These are phyloP conservation scores for Suillus decipiens DNA, from an alignment of 768 basidiomycete genomes.

Conservation along the genomic window DNA sequence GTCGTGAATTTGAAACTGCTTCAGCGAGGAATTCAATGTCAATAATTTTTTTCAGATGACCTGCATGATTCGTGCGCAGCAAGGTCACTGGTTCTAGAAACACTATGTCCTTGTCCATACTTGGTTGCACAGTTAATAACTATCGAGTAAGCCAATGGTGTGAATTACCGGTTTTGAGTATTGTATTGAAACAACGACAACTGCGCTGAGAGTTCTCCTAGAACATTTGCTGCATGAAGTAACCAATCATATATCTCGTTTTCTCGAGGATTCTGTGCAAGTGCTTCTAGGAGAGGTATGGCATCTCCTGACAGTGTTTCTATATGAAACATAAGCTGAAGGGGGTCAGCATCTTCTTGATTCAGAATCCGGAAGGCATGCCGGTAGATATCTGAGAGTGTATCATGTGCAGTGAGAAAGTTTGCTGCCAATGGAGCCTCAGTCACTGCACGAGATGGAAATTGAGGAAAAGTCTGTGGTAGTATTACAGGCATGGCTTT, in stretches of 20 bases:
- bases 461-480: not conserved
- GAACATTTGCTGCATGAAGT: not conserved
- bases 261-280: not conserved
- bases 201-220: not conserved
- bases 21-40: not conserved
- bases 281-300: not conserved
- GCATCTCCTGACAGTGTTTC: not conserved
- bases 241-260: not conserved
- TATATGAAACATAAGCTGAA: not conserved
- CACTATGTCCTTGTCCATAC: not conserved
- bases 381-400: not conserved
- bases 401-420: not conserved
- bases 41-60: not conserved
- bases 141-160: not conserved
- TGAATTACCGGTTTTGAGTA: not conserved
- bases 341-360: not conserved
- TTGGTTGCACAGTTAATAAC: not conserved
- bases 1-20: not conserved
- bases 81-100: not conserved
- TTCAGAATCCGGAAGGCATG: not conserved
- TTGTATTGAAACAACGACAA: not conserved
- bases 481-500: not conserved
- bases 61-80: not conserved
- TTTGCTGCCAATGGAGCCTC: not conserved
- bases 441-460: not conserved